Evolutionary conservation across 768 basidiomycete genomes (phyloP).

Genomic region (Macrolepiota fuliginosa): DNA sequence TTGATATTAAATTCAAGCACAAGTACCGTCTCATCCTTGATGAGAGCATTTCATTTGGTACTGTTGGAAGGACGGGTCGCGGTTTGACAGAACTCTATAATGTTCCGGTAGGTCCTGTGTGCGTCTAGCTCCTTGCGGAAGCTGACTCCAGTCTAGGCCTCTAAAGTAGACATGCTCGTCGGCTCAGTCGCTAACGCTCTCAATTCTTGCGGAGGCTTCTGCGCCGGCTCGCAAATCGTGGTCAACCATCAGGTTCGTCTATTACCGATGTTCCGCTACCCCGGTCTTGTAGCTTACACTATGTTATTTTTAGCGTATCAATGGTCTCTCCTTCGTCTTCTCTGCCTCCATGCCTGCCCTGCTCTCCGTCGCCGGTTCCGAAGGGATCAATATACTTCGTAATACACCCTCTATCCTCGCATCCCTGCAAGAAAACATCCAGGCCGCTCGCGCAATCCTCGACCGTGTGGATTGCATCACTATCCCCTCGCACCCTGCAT

Average conservation of each 20-base stretch:
- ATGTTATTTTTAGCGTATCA: constrained; percentile 70
- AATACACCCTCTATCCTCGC: constrained; percentile 73
- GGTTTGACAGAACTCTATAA: constrained; percentile 95
- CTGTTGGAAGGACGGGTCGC: constrained; percentile 89
- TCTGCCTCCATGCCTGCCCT: constrained; percentile 93
- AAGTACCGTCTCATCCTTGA: constrained; percentile 95
- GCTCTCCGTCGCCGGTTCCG: constrained; percentile 83
- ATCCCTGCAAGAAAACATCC: constrained; percentile 78
- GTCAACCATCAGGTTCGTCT: constrained; percentile 79
- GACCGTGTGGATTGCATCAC: constrained; percentile 79
- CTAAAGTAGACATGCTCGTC: constrained; percentile 92
- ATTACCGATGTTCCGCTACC: background rate
- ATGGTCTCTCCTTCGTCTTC: constrained; percentile 93
- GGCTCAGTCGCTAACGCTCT: constrained; percentile 87
- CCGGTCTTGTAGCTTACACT: background rate
- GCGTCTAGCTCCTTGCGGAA: background rate
- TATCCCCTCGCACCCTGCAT: constrained; percentile 82
- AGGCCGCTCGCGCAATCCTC: constrained; percentile 73
- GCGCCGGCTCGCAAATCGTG: constrained; percentile 80
- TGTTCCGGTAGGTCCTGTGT: constrained; percentile 63
- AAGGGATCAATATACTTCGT: constrained; percentile 78
- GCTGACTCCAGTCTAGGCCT: constrained; percentile 45
- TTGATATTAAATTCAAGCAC: constrained; percentile 93
- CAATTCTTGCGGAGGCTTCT: constrained; percentile 89
- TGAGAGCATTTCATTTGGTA: constrained; percentile 91